Evolutionary conservation across 768 basidiomycete species (phyloP).

Genomic region (Tulasnella sp.): DNA sequence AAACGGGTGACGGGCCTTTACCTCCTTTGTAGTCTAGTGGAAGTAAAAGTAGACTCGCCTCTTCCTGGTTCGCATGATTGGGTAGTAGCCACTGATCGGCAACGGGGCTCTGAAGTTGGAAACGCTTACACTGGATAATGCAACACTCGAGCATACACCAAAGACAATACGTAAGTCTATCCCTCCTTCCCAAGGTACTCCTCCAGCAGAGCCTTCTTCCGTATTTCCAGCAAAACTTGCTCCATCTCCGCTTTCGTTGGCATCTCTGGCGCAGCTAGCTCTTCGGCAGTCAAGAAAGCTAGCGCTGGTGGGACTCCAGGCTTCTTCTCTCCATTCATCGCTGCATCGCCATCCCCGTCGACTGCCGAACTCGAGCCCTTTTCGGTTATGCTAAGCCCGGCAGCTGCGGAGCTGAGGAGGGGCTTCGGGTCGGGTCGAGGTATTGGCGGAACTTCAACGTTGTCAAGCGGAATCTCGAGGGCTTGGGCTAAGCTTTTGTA

Average conservation of each 20-base stretch:
- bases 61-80: not conserved
- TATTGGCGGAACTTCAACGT: slow-evolving; percentile 48
- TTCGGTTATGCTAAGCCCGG: slow-evolving; percentile 32
- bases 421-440: slow-evolving; percentile 35
- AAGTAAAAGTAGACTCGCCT: not conserved
- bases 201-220: slow-evolving; percentile 77
- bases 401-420: slow-evolving; percentile 27
- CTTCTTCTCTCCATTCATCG: slow-evolving; percentile 30
- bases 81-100: not conserved
- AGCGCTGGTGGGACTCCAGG: slow-evolving; percentile 36
- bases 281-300: slow-evolving; percentile 70
- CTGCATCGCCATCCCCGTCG: slow-evolving; percentile 43
- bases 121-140: not conserved
- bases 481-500: slow-evolving; percentile 51
- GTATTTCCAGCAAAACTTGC: slow-evolving; percentile 61
- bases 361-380: slow-evolving; percentile 52
- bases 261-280: slow-evolving; percentile 69
- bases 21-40: not conserved
- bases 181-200: slow-evolving; percentile 59
- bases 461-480: slow-evolving; percentile 51
- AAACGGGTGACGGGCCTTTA: not conserved
- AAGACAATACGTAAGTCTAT: not conserved
- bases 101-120: not conserved
- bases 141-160: not conserved
- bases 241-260: slow-evolving; percentile 79